Percentiles rank a stretch among this genome's conserved stretches.
Evolutionary conservation across 345 rosid species (phyloP).

Genomic region (Cardamine occulta): DNA sequence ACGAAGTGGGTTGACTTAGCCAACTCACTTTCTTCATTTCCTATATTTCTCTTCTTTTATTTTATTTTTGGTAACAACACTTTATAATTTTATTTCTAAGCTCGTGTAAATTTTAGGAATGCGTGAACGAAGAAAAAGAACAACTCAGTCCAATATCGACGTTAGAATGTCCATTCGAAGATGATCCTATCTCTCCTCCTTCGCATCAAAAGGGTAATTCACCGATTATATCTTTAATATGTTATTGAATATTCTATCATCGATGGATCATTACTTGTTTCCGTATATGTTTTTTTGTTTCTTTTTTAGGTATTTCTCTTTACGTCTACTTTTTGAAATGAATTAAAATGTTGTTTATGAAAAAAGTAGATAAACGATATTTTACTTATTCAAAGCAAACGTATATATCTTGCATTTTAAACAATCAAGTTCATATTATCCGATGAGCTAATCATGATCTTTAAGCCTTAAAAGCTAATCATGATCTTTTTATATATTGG

Average conservation of each 20-base stretch:
- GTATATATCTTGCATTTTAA: background rate
- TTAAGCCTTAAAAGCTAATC: background rate
- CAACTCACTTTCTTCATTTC: background rate
- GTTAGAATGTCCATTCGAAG: conserved; percentile 66
- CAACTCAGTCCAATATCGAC: conserved; percentile 88
- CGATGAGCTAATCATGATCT: background rate
- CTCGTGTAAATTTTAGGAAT: conserved; percentile 44
- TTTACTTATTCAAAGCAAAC: background rate
- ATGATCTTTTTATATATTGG: background rate
- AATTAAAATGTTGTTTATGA: background rate
- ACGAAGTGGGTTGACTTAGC: conserved; percentile 10
- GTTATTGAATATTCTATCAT: background rate
- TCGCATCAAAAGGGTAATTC: conserved; percentile 21
- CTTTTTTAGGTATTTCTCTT: no score
- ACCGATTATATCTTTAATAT: background rate
- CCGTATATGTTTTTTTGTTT: no score
- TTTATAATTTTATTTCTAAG: background rate
- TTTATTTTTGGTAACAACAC: background rate
- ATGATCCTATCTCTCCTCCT: conserved; percentile 10
- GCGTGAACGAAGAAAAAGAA: conserved; percentile 64
- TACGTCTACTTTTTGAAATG: background rate
- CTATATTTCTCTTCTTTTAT: background rate
- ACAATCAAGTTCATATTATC: background rate
- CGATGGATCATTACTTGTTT: background rate
- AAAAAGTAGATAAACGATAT: background rate